phyloP scores from a whole-genome alignment of 2,329 filamentous ascomycete genomes.

The Cadophora sp. region DNA sequence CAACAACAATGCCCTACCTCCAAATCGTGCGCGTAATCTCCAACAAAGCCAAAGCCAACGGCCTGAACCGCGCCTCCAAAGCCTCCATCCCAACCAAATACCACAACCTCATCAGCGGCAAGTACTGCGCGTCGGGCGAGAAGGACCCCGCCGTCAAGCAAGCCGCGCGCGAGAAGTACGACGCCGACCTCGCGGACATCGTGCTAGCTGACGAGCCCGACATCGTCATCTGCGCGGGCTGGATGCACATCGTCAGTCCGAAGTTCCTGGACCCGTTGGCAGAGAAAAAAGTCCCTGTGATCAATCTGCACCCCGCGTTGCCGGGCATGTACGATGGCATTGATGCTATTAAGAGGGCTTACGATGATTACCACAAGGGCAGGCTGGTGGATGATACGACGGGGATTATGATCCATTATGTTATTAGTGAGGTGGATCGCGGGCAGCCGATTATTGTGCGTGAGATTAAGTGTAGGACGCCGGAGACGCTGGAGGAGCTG shows the following conservation, averaged over 20 bases:
- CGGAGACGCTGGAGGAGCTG: conserved; percentile 70
- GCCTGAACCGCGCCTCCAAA: conserved; percentile 64
- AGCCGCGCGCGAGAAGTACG: conserved; percentile 65
- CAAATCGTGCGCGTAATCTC: conserved; percentile 67
- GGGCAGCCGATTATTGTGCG: conserved; percentile 74
- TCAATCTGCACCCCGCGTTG: conserved; percentile 73
- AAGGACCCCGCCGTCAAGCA: conserved; percentile 51
- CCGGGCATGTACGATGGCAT: conserved; percentile 78
- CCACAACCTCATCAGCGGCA: conserved; percentile 69
- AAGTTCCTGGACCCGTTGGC: conserved; percentile 67
- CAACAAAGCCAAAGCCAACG: conserved; percentile 69
- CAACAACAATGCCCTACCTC: conserved; percentile 49
- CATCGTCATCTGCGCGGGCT: conserved; percentile 71
- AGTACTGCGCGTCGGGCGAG: conserved; percentile 51
- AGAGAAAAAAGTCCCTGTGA: conserved; percentile 60
- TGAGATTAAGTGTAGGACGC: conserved; percentile 70
- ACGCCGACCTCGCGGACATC: conserved; percentile 68
- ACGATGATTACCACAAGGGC: conserved; percentile 70
- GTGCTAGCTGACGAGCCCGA: conserved; percentile 60
- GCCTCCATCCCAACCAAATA: conserved; percentile 68
- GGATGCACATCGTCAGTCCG: conserved; percentile 73
- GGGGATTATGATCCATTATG: conserved; percentile 75
- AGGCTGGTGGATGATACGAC: conserved; percentile 70
- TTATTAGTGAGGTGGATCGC: conserved; percentile 72
- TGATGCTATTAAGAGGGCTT: conserved; percentile 79